Evolutionary conservation across 371 early-diverging fungal genomes (phyloP), one percentile per base, ranked within the genome.

Genomic region (Apophysomyces trapeziformis): DNA sequence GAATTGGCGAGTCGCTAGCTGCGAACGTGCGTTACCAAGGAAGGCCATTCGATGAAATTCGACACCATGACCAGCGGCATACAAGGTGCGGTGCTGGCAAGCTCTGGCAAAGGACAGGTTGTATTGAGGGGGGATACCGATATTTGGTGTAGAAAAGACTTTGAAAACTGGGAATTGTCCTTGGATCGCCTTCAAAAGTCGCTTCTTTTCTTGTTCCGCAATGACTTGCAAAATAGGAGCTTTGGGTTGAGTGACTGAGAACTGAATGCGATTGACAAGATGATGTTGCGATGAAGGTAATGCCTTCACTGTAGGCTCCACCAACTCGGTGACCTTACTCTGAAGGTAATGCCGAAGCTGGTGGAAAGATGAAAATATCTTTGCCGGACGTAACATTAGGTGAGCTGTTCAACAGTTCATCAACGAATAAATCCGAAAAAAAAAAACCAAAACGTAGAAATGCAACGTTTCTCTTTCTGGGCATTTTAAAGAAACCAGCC

Each of bases 331-430:
- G 7, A 72, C 65, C 58, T 65, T 67, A 46, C 38, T 36, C 50
- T 71, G 64, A 14, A 71, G 63, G 60, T 64, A 72, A 35, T 68
- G 63, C 35, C 72, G 63, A 11, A 72, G 63, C 61, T 72, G 72
- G 57, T 65, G 65, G 60, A 72, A 56, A 47, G 68, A 45, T 36
- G 63, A 38, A 57, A 72, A 68, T 59, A 72, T 37, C 61, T 72
- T 72, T 50, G 65, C 68, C 16, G 72, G 72, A 16, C 72, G 57
- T 63, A 72, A 35, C 57, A 70, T 58, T 37, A 57, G 61, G 21
- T 18, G n/a, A 50, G 21, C 54, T 21, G 21, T 0, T 50, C 21
- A 50, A 21, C 54, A 50, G 21, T 50, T 50, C 54, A 50, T 50
- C 2, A 21, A 13, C 41, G 4, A 41, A 41, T 11, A 13, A 41